Evolutionary conservation across 257 asterid species (phyloP).

Genomic region (Misopates orontium): DNA sequence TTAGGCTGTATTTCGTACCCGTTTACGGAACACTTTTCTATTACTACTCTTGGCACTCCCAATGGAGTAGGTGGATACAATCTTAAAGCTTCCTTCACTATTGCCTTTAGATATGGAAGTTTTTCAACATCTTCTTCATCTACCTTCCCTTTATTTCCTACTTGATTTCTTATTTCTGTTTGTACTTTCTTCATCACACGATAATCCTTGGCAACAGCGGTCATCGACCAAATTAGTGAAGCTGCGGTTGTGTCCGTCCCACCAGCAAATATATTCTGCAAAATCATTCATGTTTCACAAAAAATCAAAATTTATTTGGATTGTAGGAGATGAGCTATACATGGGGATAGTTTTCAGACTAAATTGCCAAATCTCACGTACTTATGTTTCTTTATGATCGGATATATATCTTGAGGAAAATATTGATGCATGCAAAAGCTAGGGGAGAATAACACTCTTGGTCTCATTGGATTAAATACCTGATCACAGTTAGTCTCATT

Average conservation of each 20-base stretch:
- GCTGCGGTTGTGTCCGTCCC: constrained; percentile 34
- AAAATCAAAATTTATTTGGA: no score
- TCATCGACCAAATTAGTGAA: constrained; percentile 30
- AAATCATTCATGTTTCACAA: no score
- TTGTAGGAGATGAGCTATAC: no score
- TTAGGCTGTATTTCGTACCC: not conserved
- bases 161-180: constrained; percentile 26
- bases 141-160: constrained; percentile 20
- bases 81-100: constrained; percentile 31
- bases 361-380: no score
- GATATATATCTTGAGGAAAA: no score
- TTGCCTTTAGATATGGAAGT: constrained; percentile 34
- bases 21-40: not conserved
- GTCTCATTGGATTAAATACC: no score
- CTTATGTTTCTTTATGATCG: no score
- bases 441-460: no score
- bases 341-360: no score
- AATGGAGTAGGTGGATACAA: constrained; percentile 26
- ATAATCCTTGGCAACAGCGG: constrained; percentile 29
- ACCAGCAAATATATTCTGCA: constrained; percentile 33
- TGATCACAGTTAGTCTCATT: no score
- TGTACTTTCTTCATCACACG: constrained; percentile 31
- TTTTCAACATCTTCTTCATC: constrained; percentile 24
- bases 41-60: not conserved
- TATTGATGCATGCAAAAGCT: no score